phyloP scores from a whole-genome alignment of 2,329 filamentous ascomycete genomes.

The Alternaria rosae region DNA sequence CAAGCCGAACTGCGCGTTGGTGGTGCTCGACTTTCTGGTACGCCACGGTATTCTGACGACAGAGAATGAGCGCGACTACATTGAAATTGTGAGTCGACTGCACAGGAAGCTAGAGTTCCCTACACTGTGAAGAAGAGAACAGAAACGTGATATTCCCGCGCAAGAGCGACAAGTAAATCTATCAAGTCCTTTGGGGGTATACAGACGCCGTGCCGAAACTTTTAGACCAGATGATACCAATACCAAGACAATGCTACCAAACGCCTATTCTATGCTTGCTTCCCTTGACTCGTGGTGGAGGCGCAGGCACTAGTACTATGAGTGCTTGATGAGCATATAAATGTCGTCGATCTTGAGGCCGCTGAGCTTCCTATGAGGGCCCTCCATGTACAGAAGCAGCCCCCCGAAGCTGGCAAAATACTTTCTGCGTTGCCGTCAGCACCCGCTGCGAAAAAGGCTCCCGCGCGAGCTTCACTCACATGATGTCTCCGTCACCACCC shows the following conservation, averaged over 20 bases:
- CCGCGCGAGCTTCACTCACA: slow-evolving; percentile 66
- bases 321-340: slow-evolving; percentile 95
- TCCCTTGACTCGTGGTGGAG: slow-evolving; percentile 13
- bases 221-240: slow-evolving; percentile 41
- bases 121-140: slow-evolving; percentile 39
- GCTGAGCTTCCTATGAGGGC: slow-evolving; percentile 94
- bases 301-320: slow-evolving; percentile 19
- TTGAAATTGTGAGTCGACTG: slow-evolving; percentile 76
- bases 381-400: slow-evolving; percentile 86
- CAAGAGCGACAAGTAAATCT: slow-evolving; percentile 8
- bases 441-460: slow-evolving; percentile 1
- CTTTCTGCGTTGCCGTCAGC: slow-evolving; percentile 67
- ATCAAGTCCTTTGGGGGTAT: slow-evolving; percentile 41
- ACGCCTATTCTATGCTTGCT: slow-evolving; percentile 43
- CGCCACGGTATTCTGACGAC: slow-evolving; percentile 80
- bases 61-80: slow-evolving; percentile 79
- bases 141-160: slow-evolving; percentile 5
- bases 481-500: slow-evolving; percentile 81
- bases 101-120: slow-evolving; percentile 83
- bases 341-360: slow-evolving; percentile 91
- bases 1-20: slow-evolving; percentile 90
- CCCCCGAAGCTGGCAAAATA: slow-evolving; percentile 95
- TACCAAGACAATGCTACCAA: slow-evolving; percentile 31
- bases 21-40: slow-evolving; percentile 89
- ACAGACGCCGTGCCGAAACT: slow-evolving; percentile 36